A percentile compares a stretch with the other conserved stretches of the same genome.
phyloP scores from a whole-genome alignment of 495 filamentous ascomycete species.

The Geoglossum glabrum region DNA sequence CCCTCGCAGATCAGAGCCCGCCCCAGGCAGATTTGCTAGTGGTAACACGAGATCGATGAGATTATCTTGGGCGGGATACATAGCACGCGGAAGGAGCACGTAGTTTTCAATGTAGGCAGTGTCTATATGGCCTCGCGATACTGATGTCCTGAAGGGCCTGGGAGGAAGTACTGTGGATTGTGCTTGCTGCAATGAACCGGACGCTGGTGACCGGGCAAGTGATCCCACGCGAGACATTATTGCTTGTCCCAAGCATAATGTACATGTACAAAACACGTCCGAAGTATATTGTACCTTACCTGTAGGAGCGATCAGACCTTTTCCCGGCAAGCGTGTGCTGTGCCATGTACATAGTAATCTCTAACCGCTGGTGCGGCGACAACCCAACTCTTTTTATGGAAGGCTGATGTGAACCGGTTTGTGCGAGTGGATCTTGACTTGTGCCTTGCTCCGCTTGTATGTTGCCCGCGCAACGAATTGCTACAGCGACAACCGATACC shows the following conservation, averaged over 20 bases:
- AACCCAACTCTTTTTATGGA: neutral
- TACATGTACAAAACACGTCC: too few relatives aligned
- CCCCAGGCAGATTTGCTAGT: neutral
- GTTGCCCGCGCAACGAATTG: constrained; percentile 1
- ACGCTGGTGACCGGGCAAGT: neutral
- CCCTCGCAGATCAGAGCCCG: neutral
- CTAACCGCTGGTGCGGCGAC: neutral
- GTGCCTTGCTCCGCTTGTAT: neutral
- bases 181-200: neutral
- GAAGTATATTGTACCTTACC: too few relatives aligned
- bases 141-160: neutral
- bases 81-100: neutral
- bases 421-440: neutral
- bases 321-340: neutral
- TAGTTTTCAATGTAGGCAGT: neutral
- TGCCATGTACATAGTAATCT: neutral
- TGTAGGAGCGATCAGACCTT: neutral
- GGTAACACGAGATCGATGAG: neutral
- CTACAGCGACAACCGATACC: neutral
- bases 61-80: neutral
- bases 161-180: neutral
- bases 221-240: neutral
- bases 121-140: too few relatives aligned
- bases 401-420: neutral
- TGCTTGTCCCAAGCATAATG: neutral